Conservation (phyloP, 352 stramenopile species). For the Pythium dissimile region DNA sequence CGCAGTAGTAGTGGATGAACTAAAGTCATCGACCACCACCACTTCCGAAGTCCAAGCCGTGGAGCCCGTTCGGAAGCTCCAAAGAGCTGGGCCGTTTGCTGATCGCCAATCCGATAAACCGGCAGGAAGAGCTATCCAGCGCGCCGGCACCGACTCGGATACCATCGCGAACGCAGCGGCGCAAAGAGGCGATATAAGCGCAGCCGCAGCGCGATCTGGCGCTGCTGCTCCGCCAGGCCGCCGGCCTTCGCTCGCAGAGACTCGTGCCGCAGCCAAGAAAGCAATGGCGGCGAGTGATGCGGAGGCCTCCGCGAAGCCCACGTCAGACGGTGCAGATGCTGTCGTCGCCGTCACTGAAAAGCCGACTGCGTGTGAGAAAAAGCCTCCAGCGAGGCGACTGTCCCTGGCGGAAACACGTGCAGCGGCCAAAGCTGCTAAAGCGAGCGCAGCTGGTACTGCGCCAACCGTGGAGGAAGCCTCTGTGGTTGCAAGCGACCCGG, state of each 20-base stretch:
- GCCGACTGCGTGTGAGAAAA: not conserved
- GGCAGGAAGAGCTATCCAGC: not conserved
- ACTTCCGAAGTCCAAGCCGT: too few species aligned
- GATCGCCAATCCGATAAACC: too few species aligned
- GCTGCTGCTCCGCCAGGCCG: not conserved
- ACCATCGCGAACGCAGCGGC: slow-evolving; percentile 8
- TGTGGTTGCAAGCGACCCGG: too few species aligned
- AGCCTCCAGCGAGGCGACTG: slow-evolving; percentile 1
- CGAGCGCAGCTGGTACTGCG: not conserved
- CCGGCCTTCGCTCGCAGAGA: slow-evolving; percentile 30
- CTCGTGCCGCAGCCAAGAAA: slow-evolving; percentile 9
- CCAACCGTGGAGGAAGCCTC: too few species aligned
- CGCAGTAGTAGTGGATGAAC: too few species aligned
- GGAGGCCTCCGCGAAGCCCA: not conserved
- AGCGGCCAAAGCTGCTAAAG: slow-evolving; percentile 18
- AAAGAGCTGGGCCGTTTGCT: slow-evolving; percentile 13
- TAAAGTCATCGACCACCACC: too few species aligned
- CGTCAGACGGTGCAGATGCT: too few species aligned
- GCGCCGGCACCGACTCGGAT: slow-evolving; percentile 12
- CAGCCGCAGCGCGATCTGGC: too few species aligned
- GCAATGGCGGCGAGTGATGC: not conserved
- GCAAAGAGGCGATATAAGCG: too few species aligned
- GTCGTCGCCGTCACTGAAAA: too few species aligned
- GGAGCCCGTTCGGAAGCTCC: too few species aligned
- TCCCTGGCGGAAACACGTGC: slow-evolving; percentile 33